These are phyloP conservation scores for Alternaria sp. DNA, from an alignment of 2,329 filamentous ascomycete genomes.

Conservation along the genomic window DNA sequence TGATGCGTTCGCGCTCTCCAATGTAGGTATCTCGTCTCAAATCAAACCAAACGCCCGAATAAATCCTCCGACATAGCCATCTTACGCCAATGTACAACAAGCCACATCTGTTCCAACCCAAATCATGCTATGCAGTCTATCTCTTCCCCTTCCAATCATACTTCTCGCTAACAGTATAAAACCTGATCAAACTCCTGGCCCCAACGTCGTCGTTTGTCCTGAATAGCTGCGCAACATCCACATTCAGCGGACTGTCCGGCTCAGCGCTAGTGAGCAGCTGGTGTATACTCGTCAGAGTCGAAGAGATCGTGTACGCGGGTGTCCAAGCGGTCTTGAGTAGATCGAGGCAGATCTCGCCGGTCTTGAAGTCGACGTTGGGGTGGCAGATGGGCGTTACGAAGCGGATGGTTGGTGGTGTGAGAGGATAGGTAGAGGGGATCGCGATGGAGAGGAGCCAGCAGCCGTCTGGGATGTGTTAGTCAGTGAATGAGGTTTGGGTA, in stretches of 20 bases:
- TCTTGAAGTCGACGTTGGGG: constrained; percentile 57
- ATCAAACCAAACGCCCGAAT: constrained; percentile 1
- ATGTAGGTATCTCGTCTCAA: constrained; percentile 3
- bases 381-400: constrained; percentile 68
- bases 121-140: not conserved
- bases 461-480: constrained; percentile 59
- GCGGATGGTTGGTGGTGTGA: constrained; percentile 74
- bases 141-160: constrained; percentile 35
- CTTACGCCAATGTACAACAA: not conserved
- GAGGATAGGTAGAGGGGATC: constrained; percentile 80
- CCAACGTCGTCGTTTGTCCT: constrained; percentile 71
- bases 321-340: constrained; percentile 80
- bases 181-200: constrained; percentile 72
- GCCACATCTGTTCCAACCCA: not conserved
- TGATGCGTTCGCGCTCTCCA: not conserved
- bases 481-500: not conserved
- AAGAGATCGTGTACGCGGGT: constrained; percentile 80
- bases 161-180: constrained; percentile 66
- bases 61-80: not conserved
- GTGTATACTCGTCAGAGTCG: constrained; percentile 74
- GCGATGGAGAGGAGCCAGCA: constrained; percentile 82
- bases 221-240: constrained; percentile 76
- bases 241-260: constrained; percentile 76
- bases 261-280: constrained; percentile 73
- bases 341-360: constrained; percentile 93